Base-by-base conservation (phyloP, 371 early-diverging fungal species). In the Lichtheimia hyalospora region DNA sequence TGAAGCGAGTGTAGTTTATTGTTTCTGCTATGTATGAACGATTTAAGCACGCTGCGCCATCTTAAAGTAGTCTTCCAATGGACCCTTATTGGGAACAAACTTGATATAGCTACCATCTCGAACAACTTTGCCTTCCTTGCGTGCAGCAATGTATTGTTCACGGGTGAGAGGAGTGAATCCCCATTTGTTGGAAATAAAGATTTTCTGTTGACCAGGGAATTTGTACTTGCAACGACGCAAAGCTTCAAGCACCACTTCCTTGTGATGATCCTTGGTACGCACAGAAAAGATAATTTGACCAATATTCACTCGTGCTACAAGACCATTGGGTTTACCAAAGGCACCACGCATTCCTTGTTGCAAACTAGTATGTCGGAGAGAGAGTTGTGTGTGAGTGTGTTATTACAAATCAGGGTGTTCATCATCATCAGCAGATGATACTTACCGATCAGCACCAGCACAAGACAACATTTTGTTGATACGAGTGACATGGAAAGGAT, bases 381-480 rank as follows among this genome's bases (percentile, higher is more conserved):
- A 23, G 23, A 50, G 24, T 20, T n/a, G 39, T 14, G 52, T 13
- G 18, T 20, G 16, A 1, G 8, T 40, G 3, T 34, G 14, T 20
- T 39, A 8, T 40, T 53, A 15, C 34, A 52, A 14, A 52, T 15
- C 25, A 28, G 13, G n/a, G 13, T 8, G 10, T n/a, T 25, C 39
- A 20, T 39, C 39, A 14, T 24, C 8, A 49, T 49, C 16, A 21
- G 21, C 21, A 2, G 7, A 7, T n/a, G 4, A 49, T 20, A 21
- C 13, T 51, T 53, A 53, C 53, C 53, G 28, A 92, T 99, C 99
- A 71, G 99, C 99, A 85, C 99, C 99, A 75, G 99, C 99, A 85
- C 99, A 99, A 65, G 99, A 99, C 91, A 99, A 92, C 99, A 99
- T 99, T 90, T 99, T 99, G 92, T 99, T 99, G 93, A 99, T 99